phyloP scores from a whole-genome alignment of 163 green algal genomes.

The Chlamydomonas reinhardtii region DNA sequence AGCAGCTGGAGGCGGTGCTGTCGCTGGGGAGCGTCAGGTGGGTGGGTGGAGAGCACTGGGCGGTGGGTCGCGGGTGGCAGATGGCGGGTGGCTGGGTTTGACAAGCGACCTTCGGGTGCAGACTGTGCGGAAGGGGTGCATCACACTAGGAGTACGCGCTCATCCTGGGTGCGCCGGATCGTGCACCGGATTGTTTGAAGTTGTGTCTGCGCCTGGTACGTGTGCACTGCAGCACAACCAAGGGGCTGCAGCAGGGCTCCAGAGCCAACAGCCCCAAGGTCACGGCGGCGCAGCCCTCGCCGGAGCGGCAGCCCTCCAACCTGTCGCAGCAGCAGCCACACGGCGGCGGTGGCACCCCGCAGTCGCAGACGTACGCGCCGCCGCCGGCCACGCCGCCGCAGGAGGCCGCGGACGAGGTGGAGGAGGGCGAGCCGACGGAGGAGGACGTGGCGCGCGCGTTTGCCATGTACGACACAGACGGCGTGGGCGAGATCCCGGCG shows the following conservation, averaged over 20 bases:
- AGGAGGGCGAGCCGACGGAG: conserved; percentile 62
- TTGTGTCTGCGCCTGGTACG: too few species aligned
- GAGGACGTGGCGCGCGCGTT: conserved; percentile 76
- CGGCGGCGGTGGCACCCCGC: too few species aligned
- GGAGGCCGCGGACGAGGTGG: background rate
- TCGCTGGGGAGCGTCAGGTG: conserved; percentile 59
- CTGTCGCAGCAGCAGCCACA: conserved; percentile 11
- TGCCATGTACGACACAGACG: conserved; percentile 68
- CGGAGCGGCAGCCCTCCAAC: conserved; percentile 22
- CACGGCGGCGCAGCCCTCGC: background rate
- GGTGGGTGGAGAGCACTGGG: background rate
- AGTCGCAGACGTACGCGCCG: background rate
- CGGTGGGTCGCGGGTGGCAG: too few species aligned
- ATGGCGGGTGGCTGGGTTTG: too few species aligned
- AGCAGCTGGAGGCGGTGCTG: conserved; percentile 73
- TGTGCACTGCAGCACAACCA: conserved; percentile 31
- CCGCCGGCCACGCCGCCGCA: background rate
- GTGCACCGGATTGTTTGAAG: too few species aligned
- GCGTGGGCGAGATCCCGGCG: conserved; percentile 61
- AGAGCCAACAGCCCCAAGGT: conserved; percentile 44
- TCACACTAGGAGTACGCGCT: too few species aligned
- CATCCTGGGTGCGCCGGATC: too few species aligned
- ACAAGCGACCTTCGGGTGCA: too few species aligned
- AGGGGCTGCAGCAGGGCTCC: conserved; percentile 7
- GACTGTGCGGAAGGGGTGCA: too few species aligned